Evolutionary conservation across 2,329 filamentous ascomycete genomes (phyloP).

Genomic region (Pseudogymnoascus destructans): DNA sequence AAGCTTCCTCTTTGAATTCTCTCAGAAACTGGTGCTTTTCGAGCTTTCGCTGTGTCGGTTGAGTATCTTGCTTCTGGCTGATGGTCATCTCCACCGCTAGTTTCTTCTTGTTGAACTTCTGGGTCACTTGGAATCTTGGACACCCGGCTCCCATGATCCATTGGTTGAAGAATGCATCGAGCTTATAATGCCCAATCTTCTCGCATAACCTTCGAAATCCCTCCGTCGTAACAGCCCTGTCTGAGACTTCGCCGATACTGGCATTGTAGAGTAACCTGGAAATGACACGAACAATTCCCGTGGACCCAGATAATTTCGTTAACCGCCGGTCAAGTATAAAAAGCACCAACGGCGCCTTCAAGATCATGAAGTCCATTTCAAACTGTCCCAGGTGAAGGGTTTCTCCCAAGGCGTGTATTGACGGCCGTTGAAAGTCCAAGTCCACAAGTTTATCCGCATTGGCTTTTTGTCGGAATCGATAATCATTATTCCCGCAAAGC

Average conservation of each 20-base stretch:
- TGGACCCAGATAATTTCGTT: conserved; percentile 73
- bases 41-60: conserved; percentile 38
- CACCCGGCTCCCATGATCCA: conserved; percentile 86
- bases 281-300: conserved; percentile 73
- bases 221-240: conserved; percentile 56
- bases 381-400: conserved; percentile 67
- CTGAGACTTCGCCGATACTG: conserved; percentile 63
- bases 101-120: conserved; percentile 95
- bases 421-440: conserved; percentile 68
- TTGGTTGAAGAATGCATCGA: conserved; percentile 86
- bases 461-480: conserved; percentile 77
- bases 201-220: conserved; percentile 76
- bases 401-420: conserved; percentile 66
- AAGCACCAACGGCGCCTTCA: conserved; percentile 83
- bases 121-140: conserved; percentile 72
- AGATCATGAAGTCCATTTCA: conserved; percentile 78
- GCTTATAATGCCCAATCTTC: conserved; percentile 71
- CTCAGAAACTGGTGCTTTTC: conserved; percentile 68
- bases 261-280: conserved; percentile 76
- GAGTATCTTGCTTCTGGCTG: conserved; percentile 50
- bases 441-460: conserved; percentile 73
- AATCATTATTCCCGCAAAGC: conserved; percentile 88
- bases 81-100: conserved; percentile 88
- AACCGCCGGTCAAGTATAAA: conserved; percentile 89
- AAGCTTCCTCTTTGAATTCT: conserved; percentile 66